A percentile compares a stretch with the other conserved stretches of the same genome.
phyloP scores from a whole-genome alignment of 2,329 filamentous ascomycete species.

The Curvularia hawaiiensis region DNA sequence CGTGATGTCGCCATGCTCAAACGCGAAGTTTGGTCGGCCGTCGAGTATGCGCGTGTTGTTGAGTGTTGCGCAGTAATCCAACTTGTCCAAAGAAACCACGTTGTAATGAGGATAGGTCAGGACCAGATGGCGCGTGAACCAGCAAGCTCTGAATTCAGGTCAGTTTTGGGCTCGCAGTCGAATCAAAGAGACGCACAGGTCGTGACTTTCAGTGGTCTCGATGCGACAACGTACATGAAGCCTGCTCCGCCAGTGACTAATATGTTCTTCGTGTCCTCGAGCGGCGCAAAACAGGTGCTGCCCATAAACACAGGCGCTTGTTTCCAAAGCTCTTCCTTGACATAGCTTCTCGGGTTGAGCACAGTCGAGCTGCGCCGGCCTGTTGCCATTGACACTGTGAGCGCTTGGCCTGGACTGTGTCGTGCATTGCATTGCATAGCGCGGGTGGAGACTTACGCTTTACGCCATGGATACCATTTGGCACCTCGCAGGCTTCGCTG shows the following conservation, averaged over 20 bases:
- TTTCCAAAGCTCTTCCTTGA: conserved; percentile 70
- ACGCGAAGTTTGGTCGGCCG: conserved; percentile 72
- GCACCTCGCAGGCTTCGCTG: conserved; percentile 17
- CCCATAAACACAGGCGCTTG: conserved; percentile 72
- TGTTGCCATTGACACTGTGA: conserved; percentile 15
- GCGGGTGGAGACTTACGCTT: conserved; percentile 34
- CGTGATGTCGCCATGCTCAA: conserved; percentile 80
- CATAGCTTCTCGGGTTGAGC: conserved; percentile 49
- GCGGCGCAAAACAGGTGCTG: conserved; percentile 71
- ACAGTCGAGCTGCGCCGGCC: conserved; percentile 46
- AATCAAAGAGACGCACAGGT: conserved; percentile 9
- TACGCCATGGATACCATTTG: conserved; percentile 25
- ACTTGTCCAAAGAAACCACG: conserved; percentile 81
- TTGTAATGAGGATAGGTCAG: conserved; percentile 79
- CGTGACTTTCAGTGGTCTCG: conserved; percentile 7
- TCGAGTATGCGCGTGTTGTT: conserved; percentile 78
- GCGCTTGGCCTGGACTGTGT: conserved; percentile 12
- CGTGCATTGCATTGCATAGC: conserved; percentile 7
- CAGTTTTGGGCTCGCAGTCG: conserved; percentile 14
- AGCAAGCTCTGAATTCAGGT: conserved; percentile 67
- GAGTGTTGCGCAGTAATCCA: conserved; percentile 80
- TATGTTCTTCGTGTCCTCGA: conserved; percentile 75
- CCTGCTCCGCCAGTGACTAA: conserved; percentile 84
- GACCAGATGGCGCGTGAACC: conserved; percentile 79
- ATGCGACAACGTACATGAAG: conserved; percentile 70